These are phyloP conservation scores for Phytophthora citrophthora DNA, from an alignment of 352 stramenopile species.

Conservation along the genomic window DNA sequence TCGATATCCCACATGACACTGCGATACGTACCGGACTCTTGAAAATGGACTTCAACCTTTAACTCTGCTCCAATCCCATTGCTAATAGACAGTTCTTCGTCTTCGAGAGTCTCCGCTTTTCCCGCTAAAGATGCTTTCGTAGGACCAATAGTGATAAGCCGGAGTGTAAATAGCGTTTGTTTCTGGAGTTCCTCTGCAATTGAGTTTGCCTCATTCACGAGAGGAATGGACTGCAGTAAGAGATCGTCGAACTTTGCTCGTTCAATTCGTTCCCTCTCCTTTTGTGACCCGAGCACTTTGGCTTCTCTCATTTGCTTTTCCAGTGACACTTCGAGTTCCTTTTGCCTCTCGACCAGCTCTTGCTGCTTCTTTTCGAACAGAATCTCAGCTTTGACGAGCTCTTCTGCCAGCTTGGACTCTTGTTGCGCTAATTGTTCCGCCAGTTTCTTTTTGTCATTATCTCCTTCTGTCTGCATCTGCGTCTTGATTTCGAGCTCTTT, in stretches of 20 bases:
- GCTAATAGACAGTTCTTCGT: constrained; percentile 60
- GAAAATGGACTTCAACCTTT: constrained; percentile 81
- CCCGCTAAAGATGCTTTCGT: constrained; percentile 29
- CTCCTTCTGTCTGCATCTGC: constrained; percentile 76
- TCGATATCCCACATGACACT: constrained; percentile 84
- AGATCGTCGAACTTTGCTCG: constrained; percentile 79
- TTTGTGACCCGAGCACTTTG: constrained; percentile 65
- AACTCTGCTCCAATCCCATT: constrained; percentile 66
- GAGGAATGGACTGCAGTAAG: constrained; percentile 76
- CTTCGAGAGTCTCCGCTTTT: constrained; percentile 42
- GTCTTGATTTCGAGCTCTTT: constrained; percentile 79
- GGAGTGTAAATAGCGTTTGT: constrained; percentile 68
- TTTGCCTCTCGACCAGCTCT: constrained; percentile 69
- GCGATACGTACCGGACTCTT: constrained; percentile 76
- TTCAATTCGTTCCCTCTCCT: constrained; percentile 78
- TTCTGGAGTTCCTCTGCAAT: constrained; percentile 85
- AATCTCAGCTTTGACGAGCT: constrained; percentile 79
- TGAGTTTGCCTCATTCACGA: constrained; percentile 89
- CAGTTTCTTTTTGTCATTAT: constrained; percentile 78
- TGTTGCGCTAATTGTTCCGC: constrained; percentile 77
- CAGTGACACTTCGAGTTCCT: constrained; percentile 70
- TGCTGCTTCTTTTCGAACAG: constrained; percentile 80
- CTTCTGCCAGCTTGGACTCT: constrained; percentile 78
- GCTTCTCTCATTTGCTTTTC: constrained; percentile 86
- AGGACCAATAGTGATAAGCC: constrained; percentile 63